Evolutionary conservation across 192 early-diverging fungal species (phyloP), one percentile per base, ranked within the genome.

Genomic region (Podila minutissima): DNA sequence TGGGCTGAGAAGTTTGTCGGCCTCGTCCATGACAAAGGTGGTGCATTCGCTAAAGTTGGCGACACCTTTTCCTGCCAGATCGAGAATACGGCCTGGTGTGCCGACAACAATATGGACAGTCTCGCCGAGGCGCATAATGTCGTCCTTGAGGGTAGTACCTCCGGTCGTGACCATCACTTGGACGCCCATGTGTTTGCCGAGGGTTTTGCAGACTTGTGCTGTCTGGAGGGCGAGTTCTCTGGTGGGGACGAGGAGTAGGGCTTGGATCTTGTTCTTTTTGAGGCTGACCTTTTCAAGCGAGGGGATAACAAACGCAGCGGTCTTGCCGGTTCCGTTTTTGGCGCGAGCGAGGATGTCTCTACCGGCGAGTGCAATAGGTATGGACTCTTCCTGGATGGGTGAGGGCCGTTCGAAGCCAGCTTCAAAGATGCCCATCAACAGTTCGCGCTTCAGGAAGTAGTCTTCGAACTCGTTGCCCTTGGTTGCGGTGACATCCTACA

Each of bases 401-500:
- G 95, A 95, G 31, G 98, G 98, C 37, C 93, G 88, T 82, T 99
- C 98, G 75, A 99, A 99, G 61, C 98, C 98, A 37, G 96, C 96
- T 85, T 99, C 97, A 82, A 97, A 98, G 76, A 99, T 97, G 37
- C 97, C 98, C 98, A 99, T 99, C 59, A 97, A 85, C 60, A 99
- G 88, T 79, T 97, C 95, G 57, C 97, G 92, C 84, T 97, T 98
- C 57, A 99, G 87, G 86, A 94, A 97, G 84, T 97, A 99, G 84
- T 99, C 98, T 84, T 99, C 97, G 83, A 99, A 99, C 75, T 98
- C 96, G 84, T 99, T 99, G 62, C 98, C 98, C 86, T 99, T 99
- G 63, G 98, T 99, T 24, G 91, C 91, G 28, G 94, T 95, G 57
- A 98, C 97, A 86, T 98, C 97, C 85, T 87, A 46, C 8, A 46